Percentiles rank a stretch among this genome's conserved stretches.
Evolutionary conservation across 805 yeast genomes (phyloP).

Genomic region (Barnettozyma salicaria): DNA sequence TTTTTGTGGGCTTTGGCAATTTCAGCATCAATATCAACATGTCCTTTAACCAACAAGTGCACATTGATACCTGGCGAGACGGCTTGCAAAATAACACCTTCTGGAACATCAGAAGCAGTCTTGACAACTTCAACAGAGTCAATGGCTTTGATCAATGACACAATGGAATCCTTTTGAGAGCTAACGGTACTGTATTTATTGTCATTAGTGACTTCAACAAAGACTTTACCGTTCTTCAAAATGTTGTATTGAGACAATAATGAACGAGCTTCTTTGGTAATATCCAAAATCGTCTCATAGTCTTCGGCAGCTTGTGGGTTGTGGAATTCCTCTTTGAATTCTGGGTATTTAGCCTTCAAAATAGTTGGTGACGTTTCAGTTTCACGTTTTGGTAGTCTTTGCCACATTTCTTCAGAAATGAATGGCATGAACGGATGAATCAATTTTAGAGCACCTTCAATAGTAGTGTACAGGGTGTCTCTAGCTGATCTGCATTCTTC

Average conservation of each 20-base stretch:
- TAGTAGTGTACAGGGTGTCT: conserved; percentile 88
- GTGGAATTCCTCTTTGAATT: conserved; percentile 50
- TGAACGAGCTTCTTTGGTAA: conserved; percentile 89
- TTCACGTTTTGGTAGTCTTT: conserved; percentile 86
- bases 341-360: conserved; percentile 76
- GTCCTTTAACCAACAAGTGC: conserved; percentile 89
- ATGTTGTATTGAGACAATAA: conserved; percentile 86
- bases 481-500: conserved; percentile 84
- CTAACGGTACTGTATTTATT: conserved; percentile 46
- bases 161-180: conserved; percentile 80
- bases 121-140: conserved; percentile 63
- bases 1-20: conserved; percentile 77
- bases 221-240: conserved; percentile 80
- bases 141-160: conserved; percentile 87
- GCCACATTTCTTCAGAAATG: conserved; percentile 98
- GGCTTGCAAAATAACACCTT: conserved; percentile 84
- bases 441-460: conserved; percentile 84
- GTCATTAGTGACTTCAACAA: conserved; percentile 59
- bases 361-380: conserved; percentile 66
- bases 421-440: conserved; percentile 99
- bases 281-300: conserved; percentile 78
- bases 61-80: conserved; percentile 79
- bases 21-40: conserved; percentile 88
- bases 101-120: conserved; percentile 55
- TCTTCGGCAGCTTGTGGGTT: conserved; percentile 62